phyloP scores from a whole-genome alignment of 1,139 yeast genomes.

The Scheffersomyces quercinus region DNA sequence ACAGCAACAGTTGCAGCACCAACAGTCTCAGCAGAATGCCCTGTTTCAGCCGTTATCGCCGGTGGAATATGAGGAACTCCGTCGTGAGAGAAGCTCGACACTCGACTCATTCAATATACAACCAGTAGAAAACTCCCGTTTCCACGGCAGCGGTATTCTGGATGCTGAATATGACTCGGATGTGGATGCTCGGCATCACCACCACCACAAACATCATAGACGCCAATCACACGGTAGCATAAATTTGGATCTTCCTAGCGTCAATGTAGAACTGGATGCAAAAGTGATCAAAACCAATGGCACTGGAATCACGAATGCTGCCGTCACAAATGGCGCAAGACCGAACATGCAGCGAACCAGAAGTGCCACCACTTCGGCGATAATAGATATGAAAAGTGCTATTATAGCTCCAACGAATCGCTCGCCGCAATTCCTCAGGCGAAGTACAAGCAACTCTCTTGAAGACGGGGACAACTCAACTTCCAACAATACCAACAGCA shows the following conservation, averaged over 20 bases:
- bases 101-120: slow-evolving; percentile 21
- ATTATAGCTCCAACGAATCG: slow-evolving; percentile 2
- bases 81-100: slow-evolving; percentile 19
- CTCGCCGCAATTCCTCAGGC: neutral
- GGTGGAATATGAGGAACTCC: neutral
- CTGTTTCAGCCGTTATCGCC: neutral
- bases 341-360: slow-evolving; percentile 9
- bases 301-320: neutral
- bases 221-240: neutral
- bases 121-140: slow-evolving; percentile 15
- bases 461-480: too few species aligned
- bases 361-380: slow-evolving; percentile 10
- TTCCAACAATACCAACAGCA: neutral
- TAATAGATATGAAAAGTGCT: neutral
- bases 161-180: slow-evolving; percentile 2
- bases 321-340: slow-evolving; percentile 6
- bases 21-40: too few species aligned
- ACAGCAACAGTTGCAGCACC: neutral
- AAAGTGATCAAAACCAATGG: too few species aligned
- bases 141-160: slow-evolving; percentile 8
- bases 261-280: neutral
- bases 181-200: neutral
- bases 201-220: slow-evolving; percentile 1
- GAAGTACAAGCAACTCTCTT: neutral
- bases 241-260: slow-evolving; percentile 1